A percentile compares a stretch with the other conserved stretches of the same genome.
phyloP scores from a whole-genome alignment of 225 moss, liverwort and hornwort species.

The Bryum argenteum region DNA sequence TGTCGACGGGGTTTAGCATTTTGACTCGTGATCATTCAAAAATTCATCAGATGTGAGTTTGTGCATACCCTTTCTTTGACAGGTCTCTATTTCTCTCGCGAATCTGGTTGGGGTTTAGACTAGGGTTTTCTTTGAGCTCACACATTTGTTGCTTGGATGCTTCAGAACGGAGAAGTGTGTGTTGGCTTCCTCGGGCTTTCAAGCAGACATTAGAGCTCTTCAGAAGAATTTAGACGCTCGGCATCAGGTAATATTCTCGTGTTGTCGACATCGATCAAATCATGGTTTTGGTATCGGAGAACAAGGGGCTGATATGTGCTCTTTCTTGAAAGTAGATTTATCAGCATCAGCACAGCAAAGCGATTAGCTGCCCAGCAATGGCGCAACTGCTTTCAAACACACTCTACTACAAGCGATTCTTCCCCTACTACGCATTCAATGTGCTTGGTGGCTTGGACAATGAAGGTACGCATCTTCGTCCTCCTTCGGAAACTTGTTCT shows the following conservation, averaged over 20 bases:
- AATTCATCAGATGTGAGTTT: slow-evolving; percentile 65
- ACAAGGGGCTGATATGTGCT: neutral
- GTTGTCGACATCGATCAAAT: neutral
- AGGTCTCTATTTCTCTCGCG: neutral
- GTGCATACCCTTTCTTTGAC: neutral
- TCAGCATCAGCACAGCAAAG: slow-evolving; percentile 84
- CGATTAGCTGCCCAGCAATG: slow-evolving; percentile 88
- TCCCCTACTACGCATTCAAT: slow-evolving; percentile 86
- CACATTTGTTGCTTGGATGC: slow-evolving; percentile 7
- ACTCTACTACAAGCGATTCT: slow-evolving; percentile 84
- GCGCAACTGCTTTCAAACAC: slow-evolving; percentile 88
- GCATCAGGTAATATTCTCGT: slow-evolving; percentile 56
- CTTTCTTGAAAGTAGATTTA: slow-evolving; percentile 46
- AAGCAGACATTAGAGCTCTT: slow-evolving; percentile 81
- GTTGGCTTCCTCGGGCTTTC: slow-evolving; percentile 82
- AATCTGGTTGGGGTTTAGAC: neutral
- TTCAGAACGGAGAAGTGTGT: slow-evolving; percentile 70
- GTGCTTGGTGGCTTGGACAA: slow-evolving; percentile 77
- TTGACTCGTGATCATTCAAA: slow-evolving; percentile 83
- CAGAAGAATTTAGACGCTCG: slow-evolving; percentile 83
- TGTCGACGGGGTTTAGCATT: slow-evolving; percentile 88
- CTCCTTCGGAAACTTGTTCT: neutral
- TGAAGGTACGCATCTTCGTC: slow-evolving; percentile 39
- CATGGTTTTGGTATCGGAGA: neutral
- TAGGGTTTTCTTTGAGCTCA: neutral